These are phyloP conservation scores for Tephrocybe sp. DNA, from an alignment of 768 basidiomycete species.

Conservation along the genomic window DNA sequence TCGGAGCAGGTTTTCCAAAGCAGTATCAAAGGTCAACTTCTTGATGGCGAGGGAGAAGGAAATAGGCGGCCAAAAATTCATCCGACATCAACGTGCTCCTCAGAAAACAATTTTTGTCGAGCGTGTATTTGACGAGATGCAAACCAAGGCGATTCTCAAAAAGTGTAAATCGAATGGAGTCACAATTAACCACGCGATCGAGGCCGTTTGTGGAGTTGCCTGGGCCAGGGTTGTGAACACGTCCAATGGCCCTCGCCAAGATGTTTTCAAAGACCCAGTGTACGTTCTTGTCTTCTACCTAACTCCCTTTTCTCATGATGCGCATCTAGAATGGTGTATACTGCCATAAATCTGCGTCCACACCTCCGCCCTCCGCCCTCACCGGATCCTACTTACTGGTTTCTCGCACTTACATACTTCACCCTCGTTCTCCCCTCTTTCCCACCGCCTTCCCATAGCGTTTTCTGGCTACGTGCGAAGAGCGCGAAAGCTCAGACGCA, in stretches of 20 bases:
- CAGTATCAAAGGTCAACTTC: slow-evolving; percentile 51
- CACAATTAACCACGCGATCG: slow-evolving; percentile 60
- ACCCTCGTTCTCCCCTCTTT: slow-evolving; percentile 67
- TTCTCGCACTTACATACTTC: slow-evolving; percentile 62
- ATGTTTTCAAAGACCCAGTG: slow-evolving; percentile 26
- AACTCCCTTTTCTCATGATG: neutral
- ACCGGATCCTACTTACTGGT: slow-evolving; percentile 50
- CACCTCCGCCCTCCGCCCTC: slow-evolving; percentile 35
- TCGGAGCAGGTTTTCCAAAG: slow-evolving; percentile 22
- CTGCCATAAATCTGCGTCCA: slow-evolving; percentile 64
- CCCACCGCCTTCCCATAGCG: slow-evolving; percentile 36
- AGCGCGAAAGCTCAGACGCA: slow-evolving; percentile 52
- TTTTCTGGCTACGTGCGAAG: slow-evolving; percentile 62
- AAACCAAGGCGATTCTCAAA: slow-evolving; percentile 47
- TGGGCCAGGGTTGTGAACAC: slow-evolving; percentile 39
- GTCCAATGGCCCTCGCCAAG: slow-evolving; percentile 2
- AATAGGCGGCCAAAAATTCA: slow-evolving; percentile 61
- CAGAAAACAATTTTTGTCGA: slow-evolving; percentile 35
- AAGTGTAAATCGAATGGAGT: slow-evolving; percentile 60
- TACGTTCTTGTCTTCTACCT: slow-evolving; percentile 4
- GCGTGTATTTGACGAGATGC: slow-evolving; percentile 23
- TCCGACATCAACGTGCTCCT: slow-evolving; percentile 33
- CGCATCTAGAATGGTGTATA: slow-evolving; percentile 58
- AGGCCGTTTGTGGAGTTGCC: slow-evolving; percentile 58
- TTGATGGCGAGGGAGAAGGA: slow-evolving; percentile 41